These are phyloP conservation scores for Phytophthora multivora DNA, from an alignment of 352 stramenopile genomes.

Conservation along the genomic window DNA sequence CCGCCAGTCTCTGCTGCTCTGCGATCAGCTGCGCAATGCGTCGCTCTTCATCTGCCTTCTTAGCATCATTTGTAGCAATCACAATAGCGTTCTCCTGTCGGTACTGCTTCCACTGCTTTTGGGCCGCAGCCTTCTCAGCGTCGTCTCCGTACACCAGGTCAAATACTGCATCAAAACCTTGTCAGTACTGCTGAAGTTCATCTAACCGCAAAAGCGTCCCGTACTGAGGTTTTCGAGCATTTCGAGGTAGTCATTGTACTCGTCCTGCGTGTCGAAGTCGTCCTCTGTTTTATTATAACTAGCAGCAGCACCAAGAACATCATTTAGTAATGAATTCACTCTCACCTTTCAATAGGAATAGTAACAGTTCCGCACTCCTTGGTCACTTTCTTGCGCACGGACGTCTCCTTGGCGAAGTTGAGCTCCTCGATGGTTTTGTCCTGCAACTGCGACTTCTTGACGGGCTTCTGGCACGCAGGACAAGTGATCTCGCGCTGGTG, in stretches of 20 bases:
- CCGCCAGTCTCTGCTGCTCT: slow-evolving; percentile 78
- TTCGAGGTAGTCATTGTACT: slow-evolving; percentile 90
- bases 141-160: slow-evolving; percentile 85
- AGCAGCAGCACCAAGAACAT: neutral
- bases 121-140: slow-evolving; percentile 61
- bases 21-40: slow-evolving; percentile 85
- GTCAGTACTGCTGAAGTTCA: slow-evolving; percentile 1
- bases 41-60: slow-evolving; percentile 86
- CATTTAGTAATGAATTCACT: neutral
- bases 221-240: slow-evolving; percentile 85
- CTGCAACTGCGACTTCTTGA: slow-evolving; percentile 91
- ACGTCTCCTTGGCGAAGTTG: slow-evolving; percentile 88
- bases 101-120: slow-evolving; percentile 90
- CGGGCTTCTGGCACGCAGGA: slow-evolving; percentile 74
- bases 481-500: slow-evolving; percentile 88
- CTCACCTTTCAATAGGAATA: slow-evolving; percentile 16
- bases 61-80: slow-evolving; percentile 87
- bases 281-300: slow-evolving; percentile 91
- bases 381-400: slow-evolving; percentile 84
- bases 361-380: slow-evolving; percentile 59
- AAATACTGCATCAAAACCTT: slow-evolving; percentile 61
- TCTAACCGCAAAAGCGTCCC: neutral
- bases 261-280: slow-evolving; percentile 85
- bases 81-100: slow-evolving; percentile 79
- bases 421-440: slow-evolving; percentile 91